These are phyloP conservation scores for Diaporthe velutina DNA, from an alignment of 2,329 filamentous ascomycete species.

Conservation along the genomic window DNA sequence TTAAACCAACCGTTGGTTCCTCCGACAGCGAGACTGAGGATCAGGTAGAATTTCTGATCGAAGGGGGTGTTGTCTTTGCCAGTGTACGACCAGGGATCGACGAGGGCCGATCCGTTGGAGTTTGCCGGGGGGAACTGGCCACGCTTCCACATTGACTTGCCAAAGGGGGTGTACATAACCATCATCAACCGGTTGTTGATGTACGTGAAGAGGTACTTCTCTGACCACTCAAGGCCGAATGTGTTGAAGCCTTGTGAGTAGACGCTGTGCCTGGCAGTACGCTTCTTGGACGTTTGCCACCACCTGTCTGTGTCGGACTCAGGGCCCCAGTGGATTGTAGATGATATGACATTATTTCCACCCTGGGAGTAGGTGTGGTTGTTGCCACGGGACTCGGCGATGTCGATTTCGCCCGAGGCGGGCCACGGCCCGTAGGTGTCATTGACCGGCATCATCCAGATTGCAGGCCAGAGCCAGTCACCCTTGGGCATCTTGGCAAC, in stretches of 20 bases:
- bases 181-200: slow-evolving; percentile 84
- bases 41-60: slow-evolving; percentile 81
- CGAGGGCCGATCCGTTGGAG: slow-evolving; percentile 74
- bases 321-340: slow-evolving; percentile 86
- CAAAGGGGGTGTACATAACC: slow-evolving; percentile 83
- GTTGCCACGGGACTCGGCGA: slow-evolving; percentile 85
- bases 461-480: slow-evolving; percentile 93
- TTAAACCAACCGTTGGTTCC: slow-evolving; percentile 88
- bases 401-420: slow-evolving; percentile 85
- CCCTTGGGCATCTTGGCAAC: slow-evolving; percentile 80
- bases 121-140: slow-evolving; percentile 75
- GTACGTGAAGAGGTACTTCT: slow-evolving; percentile 91
- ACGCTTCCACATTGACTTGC: slow-evolving; percentile 75
- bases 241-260: slow-evolving; percentile 79
- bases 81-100: slow-evolving; percentile 74
- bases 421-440: slow-evolving; percentile 84
- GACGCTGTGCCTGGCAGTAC: slow-evolving; percentile 79
- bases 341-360: slow-evolving; percentile 85
- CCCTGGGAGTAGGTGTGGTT: slow-evolving; percentile 82
- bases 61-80: slow-evolving; percentile 77
- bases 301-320: slow-evolving; percentile 79
- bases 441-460: slow-evolving; percentile 86
- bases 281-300: slow-evolving; percentile 88
- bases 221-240: slow-evolving; percentile 87
- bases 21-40: slow-evolving; percentile 82